Evolutionary conservation across 164 flowering plant genomes (phyloP).

Genomic region (Vitis riparia): DNA sequence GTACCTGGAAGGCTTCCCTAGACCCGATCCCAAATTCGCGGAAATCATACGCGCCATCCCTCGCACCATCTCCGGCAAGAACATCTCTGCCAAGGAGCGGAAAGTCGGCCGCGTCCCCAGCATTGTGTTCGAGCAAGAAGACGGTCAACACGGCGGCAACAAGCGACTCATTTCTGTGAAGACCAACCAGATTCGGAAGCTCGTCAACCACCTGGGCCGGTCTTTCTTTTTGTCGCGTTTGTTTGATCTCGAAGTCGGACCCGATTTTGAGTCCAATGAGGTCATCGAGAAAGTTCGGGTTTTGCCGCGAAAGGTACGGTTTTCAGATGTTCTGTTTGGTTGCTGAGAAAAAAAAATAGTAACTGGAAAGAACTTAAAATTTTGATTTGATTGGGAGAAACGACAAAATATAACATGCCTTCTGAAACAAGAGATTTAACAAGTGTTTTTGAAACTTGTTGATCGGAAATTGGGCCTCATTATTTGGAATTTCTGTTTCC

Average conservation of each 20-base stretch:
- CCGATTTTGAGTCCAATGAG: slow-evolving; percentile 60
- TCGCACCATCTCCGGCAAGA: slow-evolving; percentile 55
- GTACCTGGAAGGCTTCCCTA: slow-evolving; percentile 66
- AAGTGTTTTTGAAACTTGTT: not conserved
- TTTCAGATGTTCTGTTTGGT: not conserved
- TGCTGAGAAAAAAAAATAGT: not conserved
- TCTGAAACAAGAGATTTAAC: not conserved
- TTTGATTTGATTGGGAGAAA: not conserved
- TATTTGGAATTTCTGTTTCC: not conserved
- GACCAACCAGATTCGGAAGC: slow-evolving; percentile 76
- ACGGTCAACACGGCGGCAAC: slow-evolving; percentile 93
- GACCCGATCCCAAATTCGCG: slow-evolving; percentile 70
- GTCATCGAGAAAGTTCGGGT: slow-evolving; percentile 82
- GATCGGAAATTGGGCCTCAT: not conserved
- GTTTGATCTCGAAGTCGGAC: slow-evolving; percentile 72
- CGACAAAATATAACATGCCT: not conserved
- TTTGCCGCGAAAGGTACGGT: slow-evolving; percentile 68
- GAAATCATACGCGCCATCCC: slow-evolving; percentile 77
- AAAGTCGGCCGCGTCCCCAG: slow-evolving; percentile 77
- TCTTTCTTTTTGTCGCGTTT: slow-evolving; percentile 76
- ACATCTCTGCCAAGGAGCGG: slow-evolving; percentile 62
- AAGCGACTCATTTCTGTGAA: slow-evolving; percentile 79
- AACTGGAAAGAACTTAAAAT: no score
- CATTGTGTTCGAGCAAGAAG: slow-evolving; percentile 86
- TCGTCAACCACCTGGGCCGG: slow-evolving; percentile 60